Conservation (phyloP, 2,329 filamentous ascomycete genomes). For the Fusarium floridanum region DNA sequence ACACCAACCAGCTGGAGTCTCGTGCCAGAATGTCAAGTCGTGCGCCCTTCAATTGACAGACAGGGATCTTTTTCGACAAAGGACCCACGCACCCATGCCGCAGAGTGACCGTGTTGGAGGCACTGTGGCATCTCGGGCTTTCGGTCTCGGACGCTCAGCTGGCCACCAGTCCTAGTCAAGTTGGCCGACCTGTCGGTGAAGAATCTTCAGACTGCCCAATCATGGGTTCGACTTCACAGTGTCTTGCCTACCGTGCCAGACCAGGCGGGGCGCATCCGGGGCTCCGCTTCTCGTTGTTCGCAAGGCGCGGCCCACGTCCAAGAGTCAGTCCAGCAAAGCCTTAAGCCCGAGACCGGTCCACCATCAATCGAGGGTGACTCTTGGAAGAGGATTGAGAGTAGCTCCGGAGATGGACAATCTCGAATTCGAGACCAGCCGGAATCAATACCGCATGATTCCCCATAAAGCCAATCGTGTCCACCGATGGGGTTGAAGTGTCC, state of each 20-base stretch:
- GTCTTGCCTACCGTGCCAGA: slow-evolving; percentile 11
- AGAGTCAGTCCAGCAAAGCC: slow-evolving; percentile 17
- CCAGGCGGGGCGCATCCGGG: slow-evolving; percentile 21
- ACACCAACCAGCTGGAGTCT: slow-evolving; percentile 38
- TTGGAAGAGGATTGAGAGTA: neutral
- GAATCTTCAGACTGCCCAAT: slow-evolving; percentile 13
- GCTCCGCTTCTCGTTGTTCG: slow-evolving; percentile 48
- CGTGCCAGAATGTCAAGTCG: slow-evolving; percentile 43
- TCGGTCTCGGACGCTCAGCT: neutral
- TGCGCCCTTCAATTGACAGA: slow-evolving; percentile 50
- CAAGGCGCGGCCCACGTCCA: slow-evolving; percentile 40
- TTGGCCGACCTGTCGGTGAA: slow-evolving; percentile 13
- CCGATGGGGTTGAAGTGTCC: neutral
- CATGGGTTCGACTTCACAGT: slow-evolving; percentile 29
- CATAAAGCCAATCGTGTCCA: neutral
- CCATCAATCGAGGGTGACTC: slow-evolving; percentile 3
- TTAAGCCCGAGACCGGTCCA: slow-evolving; percentile 43
- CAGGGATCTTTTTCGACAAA: slow-evolving; percentile 34
- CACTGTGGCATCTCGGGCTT: slow-evolving; percentile 33
- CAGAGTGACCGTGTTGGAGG: slow-evolving; percentile 18
- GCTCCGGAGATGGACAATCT: neutral
- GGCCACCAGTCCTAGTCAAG: neutral
- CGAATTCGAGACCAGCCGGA: neutral
- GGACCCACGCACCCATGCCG: slow-evolving; percentile 28
- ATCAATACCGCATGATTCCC: neutral